phyloP scores from a whole-genome alignment of 495 filamentous ascomycete genomes.

The Aspergillus saccharolyticus region DNA sequence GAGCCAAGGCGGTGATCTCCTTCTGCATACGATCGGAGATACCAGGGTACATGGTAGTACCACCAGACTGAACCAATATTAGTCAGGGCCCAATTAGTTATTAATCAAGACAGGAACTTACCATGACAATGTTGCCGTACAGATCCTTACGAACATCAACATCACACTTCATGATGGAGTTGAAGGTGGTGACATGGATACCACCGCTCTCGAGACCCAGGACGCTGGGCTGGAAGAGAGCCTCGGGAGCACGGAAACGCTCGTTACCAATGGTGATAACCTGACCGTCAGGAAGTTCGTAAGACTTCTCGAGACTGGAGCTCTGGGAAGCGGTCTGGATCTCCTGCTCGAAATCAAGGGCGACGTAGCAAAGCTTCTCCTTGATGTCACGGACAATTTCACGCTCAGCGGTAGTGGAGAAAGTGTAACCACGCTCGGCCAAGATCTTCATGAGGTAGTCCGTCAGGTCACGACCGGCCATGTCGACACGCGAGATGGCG shows the following conservation, averaged over 20 bases:
- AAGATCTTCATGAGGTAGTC: slow-evolving; percentile 99
- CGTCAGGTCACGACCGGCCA: slow-evolving; percentile 99
- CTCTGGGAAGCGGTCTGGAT: slow-evolving; percentile 99
- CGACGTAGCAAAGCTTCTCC: slow-evolving; percentile 99
- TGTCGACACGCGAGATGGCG: slow-evolving; percentile 98
- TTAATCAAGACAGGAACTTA: slow-evolving; percentile 43
- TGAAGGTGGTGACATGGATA: slow-evolving; percentile 99
- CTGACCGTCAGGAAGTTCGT: slow-evolving; percentile 98
- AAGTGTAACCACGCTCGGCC: slow-evolving; percentile 97
- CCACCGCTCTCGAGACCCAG: slow-evolving; percentile 96
- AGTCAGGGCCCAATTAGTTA: not conserved
- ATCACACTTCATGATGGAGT: slow-evolving; percentile 99
- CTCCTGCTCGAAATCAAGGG: slow-evolving; percentile 99
- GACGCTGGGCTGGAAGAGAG: slow-evolving; percentile 98
- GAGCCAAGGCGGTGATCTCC: slow-evolving; percentile 98
- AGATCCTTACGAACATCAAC: slow-evolving; percentile 99
- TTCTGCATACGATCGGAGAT: slow-evolving; percentile 99
- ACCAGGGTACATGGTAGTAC: slow-evolving; percentile 99
- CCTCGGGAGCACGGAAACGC: slow-evolving; percentile 98
- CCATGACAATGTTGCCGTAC: slow-evolving; percentile 99
- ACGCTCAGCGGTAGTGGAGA: slow-evolving; percentile 99
- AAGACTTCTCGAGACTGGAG: slow-evolving; percentile 99
- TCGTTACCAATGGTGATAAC: slow-evolving; percentile 99
- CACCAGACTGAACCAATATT: slow-evolving; percentile 68
- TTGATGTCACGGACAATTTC: slow-evolving; percentile 99